Evolutionary conservation across 1,284 basidiomycete genomes (phyloP).

Genomic region (Microbotryum saponariae): DNA sequence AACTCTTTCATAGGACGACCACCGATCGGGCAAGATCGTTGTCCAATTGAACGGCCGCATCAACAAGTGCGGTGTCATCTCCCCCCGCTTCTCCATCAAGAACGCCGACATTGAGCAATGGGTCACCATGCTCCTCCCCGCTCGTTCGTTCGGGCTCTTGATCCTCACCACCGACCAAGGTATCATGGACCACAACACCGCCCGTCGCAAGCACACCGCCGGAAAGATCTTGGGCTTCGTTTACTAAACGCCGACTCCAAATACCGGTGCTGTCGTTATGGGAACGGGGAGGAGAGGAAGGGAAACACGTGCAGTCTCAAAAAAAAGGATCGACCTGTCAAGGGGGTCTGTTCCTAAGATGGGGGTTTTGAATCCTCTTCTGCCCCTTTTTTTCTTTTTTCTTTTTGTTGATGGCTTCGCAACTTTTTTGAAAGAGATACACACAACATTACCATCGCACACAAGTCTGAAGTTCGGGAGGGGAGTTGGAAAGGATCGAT

Average conservation of each 20-base stretch:
- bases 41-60: conserved; percentile 96
- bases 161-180: conserved; percentile 96
- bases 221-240: conserved; percentile 28
- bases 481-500: too few relatives aligned
- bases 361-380: too few relatives aligned
- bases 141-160: conserved; percentile 93
- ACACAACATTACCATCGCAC: too few relatives aligned
- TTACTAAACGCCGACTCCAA: neutral
- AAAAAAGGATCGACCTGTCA: too few relatives aligned
- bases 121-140: conserved; percentile 86
- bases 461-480: too few relatives aligned
- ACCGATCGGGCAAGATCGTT: conserved; percentile 97
- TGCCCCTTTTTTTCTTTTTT: too few relatives aligned
- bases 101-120: conserved; percentile 85
- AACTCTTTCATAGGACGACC: conserved; percentile 62
- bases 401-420: too few relatives aligned
- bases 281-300: too few relatives aligned
- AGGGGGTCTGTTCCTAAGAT: too few relatives aligned
- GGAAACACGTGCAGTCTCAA: too few relatives aligned
- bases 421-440: too few relatives aligned
- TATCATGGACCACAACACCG: conserved; percentile 99
- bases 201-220: conserved; percentile 94
- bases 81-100: conserved; percentile 94
- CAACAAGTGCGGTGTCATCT: conserved; percentile 97
- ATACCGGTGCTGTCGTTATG: too few relatives aligned